These are phyloP conservation scores for Immersiporthe knoxdaviesiana DNA, from an alignment of 2,329 filamentous ascomycete species.

Conservation along the genomic window DNA sequence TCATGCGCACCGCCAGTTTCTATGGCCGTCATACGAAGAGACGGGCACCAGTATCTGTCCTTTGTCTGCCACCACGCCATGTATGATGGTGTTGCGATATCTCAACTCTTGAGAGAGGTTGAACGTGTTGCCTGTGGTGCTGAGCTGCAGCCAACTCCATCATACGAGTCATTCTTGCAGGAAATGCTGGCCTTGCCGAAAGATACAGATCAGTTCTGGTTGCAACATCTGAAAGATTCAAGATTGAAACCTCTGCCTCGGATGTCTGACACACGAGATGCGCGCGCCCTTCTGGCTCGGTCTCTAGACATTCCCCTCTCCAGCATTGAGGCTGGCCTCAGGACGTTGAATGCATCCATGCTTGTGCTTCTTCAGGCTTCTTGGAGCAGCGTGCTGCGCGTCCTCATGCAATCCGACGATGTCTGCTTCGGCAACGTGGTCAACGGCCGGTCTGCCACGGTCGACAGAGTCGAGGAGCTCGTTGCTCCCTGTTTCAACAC, in stretches of 20 bases:
- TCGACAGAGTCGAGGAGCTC: conserved; percentile 70
- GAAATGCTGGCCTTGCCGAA: conserved; percentile 55
- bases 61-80: conserved; percentile 76
- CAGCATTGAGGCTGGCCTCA: conserved; percentile 53
- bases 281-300: conserved; percentile 30
- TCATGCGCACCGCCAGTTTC: conserved; percentile 50
- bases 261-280: not conserved
- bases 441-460: conserved; percentile 70
- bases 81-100: conserved; percentile 82
- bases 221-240: conserved; percentile 55
- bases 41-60: conserved; percentile 45
- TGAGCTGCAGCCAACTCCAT: conserved; percentile 51
- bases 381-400: conserved; percentile 69
- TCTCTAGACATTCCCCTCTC: conserved; percentile 44
- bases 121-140: conserved; percentile 58
- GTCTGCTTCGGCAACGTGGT: conserved; percentile 88
- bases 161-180: conserved; percentile 67
- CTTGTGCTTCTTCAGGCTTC: conserved; percentile 71
- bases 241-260: conserved; percentile 35
- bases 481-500: conserved; percentile 96
- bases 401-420: conserved; percentile 61
- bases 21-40: conserved; percentile 45
- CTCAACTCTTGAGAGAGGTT: conserved; percentile 70
- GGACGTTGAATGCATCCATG: conserved; percentile 61
- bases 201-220: conserved; percentile 69